Percentiles rank a stretch among this genome's conserved stretches.
Conservation (phyloP, 768 basidiomycete species). For the Leccinum arenicola region DNA sequence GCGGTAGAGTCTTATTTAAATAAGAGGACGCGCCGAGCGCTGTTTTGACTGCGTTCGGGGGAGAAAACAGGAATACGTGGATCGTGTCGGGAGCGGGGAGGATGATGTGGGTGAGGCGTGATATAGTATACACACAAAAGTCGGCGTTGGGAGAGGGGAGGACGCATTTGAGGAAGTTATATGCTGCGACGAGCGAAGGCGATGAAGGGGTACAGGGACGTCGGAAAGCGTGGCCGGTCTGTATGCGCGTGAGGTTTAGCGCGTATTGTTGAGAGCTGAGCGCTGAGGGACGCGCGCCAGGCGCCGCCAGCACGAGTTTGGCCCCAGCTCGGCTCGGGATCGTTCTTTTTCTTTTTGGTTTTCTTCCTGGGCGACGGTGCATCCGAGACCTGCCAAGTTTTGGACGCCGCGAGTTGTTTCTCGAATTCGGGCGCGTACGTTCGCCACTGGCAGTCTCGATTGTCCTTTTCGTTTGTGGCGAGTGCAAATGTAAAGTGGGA, state of each 20-base stretch:
- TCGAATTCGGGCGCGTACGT: conserved; percentile 30
- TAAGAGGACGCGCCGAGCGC: background rate
- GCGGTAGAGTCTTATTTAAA: no score
- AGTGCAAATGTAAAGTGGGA: no score
- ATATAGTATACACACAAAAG: background rate
- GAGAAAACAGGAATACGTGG: conserved; percentile 20
- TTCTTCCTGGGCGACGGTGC: conserved; percentile 26
- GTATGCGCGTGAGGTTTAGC: background rate
- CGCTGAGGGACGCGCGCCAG: no score
- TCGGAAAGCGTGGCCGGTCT: conserved; percentile 22
- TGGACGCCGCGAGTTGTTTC: conserved; percentile 19
- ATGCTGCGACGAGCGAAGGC: conserved; percentile 6
- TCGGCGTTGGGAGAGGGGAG: conserved; percentile 11
- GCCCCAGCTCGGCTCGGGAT: conserved; percentile 21
- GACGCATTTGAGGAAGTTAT: conserved; percentile 19
- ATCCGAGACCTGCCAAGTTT: conserved; percentile 19
- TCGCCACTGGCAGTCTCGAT: conserved; percentile 18
- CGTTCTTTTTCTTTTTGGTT: conserved; percentile 19
- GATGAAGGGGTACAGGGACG: conserved; percentile 20
- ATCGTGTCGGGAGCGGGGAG: conserved; percentile 17
- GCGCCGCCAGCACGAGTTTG: conserved; percentile 16
- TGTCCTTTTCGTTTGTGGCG: no score
- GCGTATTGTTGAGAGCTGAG: background rate
- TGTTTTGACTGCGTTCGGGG: background rate
- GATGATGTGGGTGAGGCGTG: conserved; percentile 18